Percentiles rank a stretch among this genome's conserved stretches.
These are phyloP conservation scores for Rhododendron mucronatum DNA, from an alignment of 148 eudicot genomes.

Conservation along the genomic window DNA sequence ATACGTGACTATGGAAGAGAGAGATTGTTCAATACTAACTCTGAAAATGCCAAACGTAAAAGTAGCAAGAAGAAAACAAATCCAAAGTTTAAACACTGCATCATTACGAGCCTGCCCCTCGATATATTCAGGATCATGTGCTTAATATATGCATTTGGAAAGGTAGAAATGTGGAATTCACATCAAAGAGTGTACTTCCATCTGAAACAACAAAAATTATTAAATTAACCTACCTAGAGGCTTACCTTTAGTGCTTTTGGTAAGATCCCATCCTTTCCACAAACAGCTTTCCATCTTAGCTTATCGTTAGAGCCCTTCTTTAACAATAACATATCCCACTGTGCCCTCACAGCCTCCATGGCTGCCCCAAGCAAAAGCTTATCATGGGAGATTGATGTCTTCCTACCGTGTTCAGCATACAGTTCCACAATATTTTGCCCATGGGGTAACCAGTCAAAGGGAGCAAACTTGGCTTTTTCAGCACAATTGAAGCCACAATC, in stretches of 20 bases:
- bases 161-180: background rate
- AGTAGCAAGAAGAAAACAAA: background rate
- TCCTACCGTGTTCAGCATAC: conserved; percentile 47
- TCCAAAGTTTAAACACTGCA: background rate
- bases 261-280: conserved; percentile 53
- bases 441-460: conserved; percentile 77
- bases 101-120: background rate
- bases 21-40: background rate
- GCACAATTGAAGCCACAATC: conserved; percentile 72
- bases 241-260: conserved; percentile 57
- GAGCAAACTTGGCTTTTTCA: conserved; percentile 54
- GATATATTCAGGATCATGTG: background rate
- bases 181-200: background rate
- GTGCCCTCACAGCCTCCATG: conserved; percentile 53
- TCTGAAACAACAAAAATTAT: background rate
- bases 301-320: conserved; percentile 19
- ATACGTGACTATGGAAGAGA: conserved; percentile 42
- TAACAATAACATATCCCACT: conserved; percentile 34
- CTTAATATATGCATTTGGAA: background rate
- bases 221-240: conserved; percentile 2
- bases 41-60: background rate
- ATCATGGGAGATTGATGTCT: conserved; percentile 64
- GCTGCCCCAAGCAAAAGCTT: conserved; percentile 61
- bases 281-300: conserved; percentile 44
- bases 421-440: conserved; percentile 55